These are phyloP conservation scores for Cryphonectria parasitica DNA, from an alignment of 2,329 filamentous ascomycete species.

Conservation along the genomic window DNA sequence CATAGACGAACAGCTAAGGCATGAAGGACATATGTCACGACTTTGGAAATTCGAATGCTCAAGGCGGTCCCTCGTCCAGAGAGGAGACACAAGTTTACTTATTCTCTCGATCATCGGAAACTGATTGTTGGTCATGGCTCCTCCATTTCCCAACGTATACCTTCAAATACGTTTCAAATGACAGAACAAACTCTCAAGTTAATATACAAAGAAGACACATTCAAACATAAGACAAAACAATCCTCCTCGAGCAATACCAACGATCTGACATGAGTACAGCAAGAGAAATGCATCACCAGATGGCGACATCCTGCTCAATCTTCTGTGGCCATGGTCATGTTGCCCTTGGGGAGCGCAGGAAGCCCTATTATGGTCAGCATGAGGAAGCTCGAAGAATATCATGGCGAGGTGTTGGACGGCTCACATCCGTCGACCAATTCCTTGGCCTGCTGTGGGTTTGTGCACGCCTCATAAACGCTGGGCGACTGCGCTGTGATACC, in stretches of 20 bases:
- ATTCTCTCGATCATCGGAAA: background rate
- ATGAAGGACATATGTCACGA: too few relatives aligned
- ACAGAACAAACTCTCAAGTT: background rate
- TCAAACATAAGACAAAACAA: background rate
- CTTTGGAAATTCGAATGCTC: too few relatives aligned
- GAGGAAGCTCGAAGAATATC: background rate
- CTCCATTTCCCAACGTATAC: background rate
- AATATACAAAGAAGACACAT: background rate
- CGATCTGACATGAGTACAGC: background rate
- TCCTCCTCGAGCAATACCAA: background rate
- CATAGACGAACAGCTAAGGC: too few relatives aligned
- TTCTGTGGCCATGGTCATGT: slow-evolving; percentile 35
- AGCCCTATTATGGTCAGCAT: slow-evolving; percentile 34
- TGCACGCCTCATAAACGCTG: slow-evolving; percentile 51
- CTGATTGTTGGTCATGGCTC: background rate
- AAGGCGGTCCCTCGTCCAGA: too few relatives aligned
- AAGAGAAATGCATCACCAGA: background rate
- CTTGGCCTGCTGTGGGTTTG: slow-evolving; percentile 48
- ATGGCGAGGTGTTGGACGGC: slow-evolving; percentile 29
- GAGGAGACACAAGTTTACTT: background rate
- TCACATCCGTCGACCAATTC: slow-evolving; percentile 55
- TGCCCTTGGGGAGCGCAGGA: slow-evolving; percentile 40
- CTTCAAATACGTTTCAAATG: background rate
- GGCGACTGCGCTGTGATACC: slow-evolving; percentile 51
- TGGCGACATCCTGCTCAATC: background rate